Percentiles rank a stretch among this genome's conserved stretches.
Conservation (phyloP, 345 rosid species). For the Kandelia obovata region DNA sequence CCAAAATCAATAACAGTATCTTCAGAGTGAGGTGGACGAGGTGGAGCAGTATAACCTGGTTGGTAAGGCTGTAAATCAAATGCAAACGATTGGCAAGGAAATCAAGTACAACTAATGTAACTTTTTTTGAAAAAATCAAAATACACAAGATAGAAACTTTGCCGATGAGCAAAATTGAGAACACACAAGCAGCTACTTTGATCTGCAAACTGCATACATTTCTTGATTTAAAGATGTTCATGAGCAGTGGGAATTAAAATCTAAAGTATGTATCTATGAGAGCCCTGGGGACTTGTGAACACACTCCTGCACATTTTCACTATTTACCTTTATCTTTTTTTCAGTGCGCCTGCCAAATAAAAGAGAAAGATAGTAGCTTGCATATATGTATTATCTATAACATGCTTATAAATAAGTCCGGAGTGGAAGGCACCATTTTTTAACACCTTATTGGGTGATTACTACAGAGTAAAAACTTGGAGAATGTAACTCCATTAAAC, state of each 20-base stretch:
- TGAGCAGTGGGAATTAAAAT: not conserved
- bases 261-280: not conserved
- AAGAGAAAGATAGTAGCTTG: not conserved
- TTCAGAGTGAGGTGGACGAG: slow-evolving; percentile 53
- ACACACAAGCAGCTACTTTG: not conserved
- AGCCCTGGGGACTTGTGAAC: not conserved
- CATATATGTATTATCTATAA: no score
- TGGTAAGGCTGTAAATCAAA: slow-evolving; percentile 58
- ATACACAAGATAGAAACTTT: not conserved
- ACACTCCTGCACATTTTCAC: not conserved
- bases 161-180: not conserved
- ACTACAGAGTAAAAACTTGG: no score
- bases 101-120: not conserved
- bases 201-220: not conserved
- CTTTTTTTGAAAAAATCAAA: not conserved
- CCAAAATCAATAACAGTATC: slow-evolving; percentile 83
- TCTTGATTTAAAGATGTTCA: not conserved
- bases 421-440: no score
- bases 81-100: slow-evolving; percentile 6
- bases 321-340: not conserved
- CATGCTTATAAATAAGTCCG: no score
- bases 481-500: no score
- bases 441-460: no score
- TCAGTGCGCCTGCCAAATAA: not conserved
- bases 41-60: slow-evolving; percentile 81